Evolutionary conservation across 225 moss, liverwort and hornwort species (phyloP), one percentile per base, ranked within the genome.

Genomic region (Physcomitrium patens): DNA sequence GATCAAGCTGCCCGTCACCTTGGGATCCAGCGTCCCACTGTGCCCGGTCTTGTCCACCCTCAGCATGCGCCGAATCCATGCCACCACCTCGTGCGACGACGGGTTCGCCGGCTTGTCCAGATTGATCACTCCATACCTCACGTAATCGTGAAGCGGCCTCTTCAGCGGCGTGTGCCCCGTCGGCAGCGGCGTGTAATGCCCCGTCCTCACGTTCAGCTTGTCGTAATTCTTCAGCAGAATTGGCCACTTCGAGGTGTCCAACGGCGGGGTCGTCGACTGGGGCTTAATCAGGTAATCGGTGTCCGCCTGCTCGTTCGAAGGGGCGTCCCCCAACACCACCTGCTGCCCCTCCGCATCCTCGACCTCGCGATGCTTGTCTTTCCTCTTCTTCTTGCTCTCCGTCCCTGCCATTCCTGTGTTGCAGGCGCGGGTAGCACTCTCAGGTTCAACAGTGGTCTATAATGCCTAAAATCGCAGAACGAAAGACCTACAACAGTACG

Each of bases 31-130:
- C 8, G 96, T 96, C 0, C 96, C 96, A 62, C 94, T 94, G 74
- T 96, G 96, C 6, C 96, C 96, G 9, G 96, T 96, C 65, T 96
- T 96, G 61, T 96, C 94, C 47, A 96, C 96, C 56, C 94, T 81
- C 75, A 96, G 67, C 80, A 96, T 96, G 42, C 96, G 86, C 43
- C 89, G 88, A 77, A 96, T 92, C 96, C 96, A 96, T 0, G 96
- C 96, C 60, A 96, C 96, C 1, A 96, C 96, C 76, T 96, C 96
- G 61, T 96, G 94, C 0, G 96, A 96, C 4, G 89, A 91, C 0
- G 92, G 94, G 68, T 96, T 96, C 8, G 96, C 94, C 0, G 96
- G 96, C 85, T 96, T 96, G 81, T 96, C 96, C 54, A 96, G 62
- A 72, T 96, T 96, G 75, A 96, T 96, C 68, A 96, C 94, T 0